These are phyloP conservation scores for Didymella segeticola DNA, from an alignment of 2,329 filamentous ascomycete genomes.

Conservation along the genomic window DNA sequence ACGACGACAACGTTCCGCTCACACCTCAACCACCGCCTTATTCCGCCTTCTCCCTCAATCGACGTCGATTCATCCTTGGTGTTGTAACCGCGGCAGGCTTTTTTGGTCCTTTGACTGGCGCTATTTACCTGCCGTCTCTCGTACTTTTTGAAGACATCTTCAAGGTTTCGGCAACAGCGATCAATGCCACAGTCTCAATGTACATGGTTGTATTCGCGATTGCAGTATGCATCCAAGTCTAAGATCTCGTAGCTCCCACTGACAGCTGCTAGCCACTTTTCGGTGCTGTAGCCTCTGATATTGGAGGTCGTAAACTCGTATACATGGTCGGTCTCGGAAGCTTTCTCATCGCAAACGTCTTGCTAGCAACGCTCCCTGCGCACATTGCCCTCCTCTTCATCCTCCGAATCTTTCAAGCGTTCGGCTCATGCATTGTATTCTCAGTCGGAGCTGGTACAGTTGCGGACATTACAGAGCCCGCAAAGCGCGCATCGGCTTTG, in stretches of 20 bases:
- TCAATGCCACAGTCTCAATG: constrained; percentile 55
- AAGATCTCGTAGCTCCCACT: constrained; percentile 1
- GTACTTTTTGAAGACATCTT: constrained; percentile 49
- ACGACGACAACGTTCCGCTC: constrained; percentile 6
- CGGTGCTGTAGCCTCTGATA: constrained; percentile 51
- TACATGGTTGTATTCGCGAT: constrained; percentile 56
- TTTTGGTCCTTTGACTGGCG: constrained; percentile 54
- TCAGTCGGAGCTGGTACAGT: constrained; percentile 55
- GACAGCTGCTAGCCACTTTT: constrained; percentile 46
- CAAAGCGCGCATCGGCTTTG: constrained; percentile 51
- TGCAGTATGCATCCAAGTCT: constrained; percentile 25
- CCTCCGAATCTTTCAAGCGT: constrained; percentile 52
- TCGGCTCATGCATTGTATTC: constrained; percentile 53
- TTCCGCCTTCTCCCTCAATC: constrained; percentile 48
- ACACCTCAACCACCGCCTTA: constrained; percentile 36
- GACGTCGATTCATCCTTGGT: constrained; percentile 48
- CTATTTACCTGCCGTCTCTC: constrained; percentile 54
- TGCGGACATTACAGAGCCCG: constrained; percentile 51
- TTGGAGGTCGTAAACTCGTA: constrained; percentile 50
- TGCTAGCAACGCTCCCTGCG: constrained; percentile 50
- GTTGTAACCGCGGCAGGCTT: constrained; percentile 53
- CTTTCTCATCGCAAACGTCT: constrained; percentile 50
- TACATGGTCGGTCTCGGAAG: constrained; percentile 52
- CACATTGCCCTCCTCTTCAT: constrained; percentile 50
- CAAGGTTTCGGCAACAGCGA: constrained; percentile 42